Evolutionary conservation across 306 rosid species (phyloP).

Genomic region (Casuarina glauca): DNA sequence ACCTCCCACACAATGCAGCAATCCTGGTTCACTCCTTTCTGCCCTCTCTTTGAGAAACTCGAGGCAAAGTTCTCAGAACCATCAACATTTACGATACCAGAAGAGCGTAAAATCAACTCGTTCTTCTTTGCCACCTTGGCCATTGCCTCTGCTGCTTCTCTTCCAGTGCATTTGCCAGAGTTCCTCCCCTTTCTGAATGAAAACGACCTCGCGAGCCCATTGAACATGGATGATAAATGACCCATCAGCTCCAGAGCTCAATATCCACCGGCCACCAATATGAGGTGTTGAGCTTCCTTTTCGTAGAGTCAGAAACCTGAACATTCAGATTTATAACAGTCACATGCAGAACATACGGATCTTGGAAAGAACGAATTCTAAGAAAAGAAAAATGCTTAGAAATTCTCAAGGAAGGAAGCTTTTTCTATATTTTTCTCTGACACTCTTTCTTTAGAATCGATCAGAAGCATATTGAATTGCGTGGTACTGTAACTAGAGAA

Average conservation of each 20-base stretch:
- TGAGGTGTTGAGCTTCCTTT: constrained; percentile 12
- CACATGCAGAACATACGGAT: not conserved
- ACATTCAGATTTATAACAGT: constrained; percentile 16
- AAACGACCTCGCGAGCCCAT: constrained; percentile 64
- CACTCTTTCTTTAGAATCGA: constrained; percentile 31
- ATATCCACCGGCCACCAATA: constrained; percentile 6
- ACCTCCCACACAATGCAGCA: constrained; percentile 99
- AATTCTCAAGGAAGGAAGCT: not conserved
- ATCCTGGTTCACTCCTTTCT: constrained; percentile 91
- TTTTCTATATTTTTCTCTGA: constrained; percentile 5
- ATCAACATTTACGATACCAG: constrained; percentile 51
- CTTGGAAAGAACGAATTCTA: constrained; percentile 33
- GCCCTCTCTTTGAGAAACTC: constrained; percentile 69
- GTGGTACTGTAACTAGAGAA: constrained; percentile 44
- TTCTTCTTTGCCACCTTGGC: constrained; percentile 80
- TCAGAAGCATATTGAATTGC: constrained; percentile 41
- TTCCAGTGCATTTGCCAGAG: constrained; percentile 38
- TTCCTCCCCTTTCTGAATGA: constrained; percentile 53
- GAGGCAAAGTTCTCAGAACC: constrained; percentile 82
- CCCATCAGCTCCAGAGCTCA: constrained; percentile 46
- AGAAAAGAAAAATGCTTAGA: constrained; percentile 34
- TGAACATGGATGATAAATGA: constrained; percentile 73
- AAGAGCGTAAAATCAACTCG: constrained; percentile 52
- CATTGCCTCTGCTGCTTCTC: constrained; percentile 81
- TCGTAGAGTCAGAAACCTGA: constrained; percentile 34